phyloP scores from a whole-genome alignment of 1,139 yeast species.

The Taphrina communis region DNA sequence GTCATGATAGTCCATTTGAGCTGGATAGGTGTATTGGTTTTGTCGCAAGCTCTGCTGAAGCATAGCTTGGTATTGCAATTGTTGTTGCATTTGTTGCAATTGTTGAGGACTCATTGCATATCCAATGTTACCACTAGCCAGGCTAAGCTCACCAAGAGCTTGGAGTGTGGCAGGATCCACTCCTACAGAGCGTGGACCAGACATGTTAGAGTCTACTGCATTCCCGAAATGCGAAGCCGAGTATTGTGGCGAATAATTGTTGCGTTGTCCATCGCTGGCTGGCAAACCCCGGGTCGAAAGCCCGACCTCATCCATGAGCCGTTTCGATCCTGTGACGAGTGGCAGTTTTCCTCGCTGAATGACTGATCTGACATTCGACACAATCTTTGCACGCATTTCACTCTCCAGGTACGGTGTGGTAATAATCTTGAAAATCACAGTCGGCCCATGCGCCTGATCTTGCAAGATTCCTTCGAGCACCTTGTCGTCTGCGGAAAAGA shows the following conservation, averaged over 20 bases:
- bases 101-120: conserved; percentile 25
- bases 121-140: conserved; percentile 17
- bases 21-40: conserved; percentile 19
- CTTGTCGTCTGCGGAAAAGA: conserved; percentile 51
- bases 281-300: conserved; percentile 51
- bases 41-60: conserved; percentile 32
- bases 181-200: conserved; percentile 24
- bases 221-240: conserved; percentile 17
- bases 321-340: conserved; percentile 74
- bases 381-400: conserved; percentile 45
- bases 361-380: conserved; percentile 54
- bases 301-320: conserved; percentile 93
- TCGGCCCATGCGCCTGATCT: conserved; percentile 75
- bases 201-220: not conserved
- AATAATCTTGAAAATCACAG: conserved; percentile 79
- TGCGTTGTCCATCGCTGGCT: conserved; percentile 10
- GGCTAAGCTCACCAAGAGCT: conserved; percentile 35
- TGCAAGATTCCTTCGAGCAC: conserved; percentile 61
- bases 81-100: conserved; percentile 32
- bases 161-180: conserved; percentile 38
- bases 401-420: conserved; percentile 64
- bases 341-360: conserved; percentile 65
- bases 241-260: conserved; percentile 15
- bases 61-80: conserved; percentile 35
- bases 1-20: conserved; percentile 6